Base-by-base conservation (phyloP, 495 filamentous ascomycete species). In the Annulohypoxylon maeteangense region DNA sequence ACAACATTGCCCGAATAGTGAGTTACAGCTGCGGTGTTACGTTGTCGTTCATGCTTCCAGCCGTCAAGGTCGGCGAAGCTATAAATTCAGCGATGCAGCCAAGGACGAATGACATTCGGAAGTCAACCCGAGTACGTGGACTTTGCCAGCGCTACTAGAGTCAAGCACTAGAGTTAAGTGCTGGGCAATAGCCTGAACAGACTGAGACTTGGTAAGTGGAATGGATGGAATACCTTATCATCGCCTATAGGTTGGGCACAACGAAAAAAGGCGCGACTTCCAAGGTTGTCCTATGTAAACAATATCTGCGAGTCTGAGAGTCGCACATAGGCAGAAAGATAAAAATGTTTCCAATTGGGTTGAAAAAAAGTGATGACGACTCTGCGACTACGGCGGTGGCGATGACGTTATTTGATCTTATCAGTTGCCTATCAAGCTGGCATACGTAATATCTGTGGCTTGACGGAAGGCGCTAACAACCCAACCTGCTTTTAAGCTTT, bases 361-460 rank as follows among this genome's bases (percentile, higher is more conserved):
- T 42, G 58, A 12, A 23, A 47, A 23, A 57, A 59, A 56, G 44
- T 62, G 32, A 64, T 63, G 58, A 64, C 54, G 59, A 72, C 34
- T 23, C 7, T 44, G 40, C 16, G n/a, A 44, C 7, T 44, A 16
- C 16, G 40, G 20, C 12, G 16, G 53, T 61, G 54, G 60, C 64
- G 53, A 72, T 72, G 64, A 72, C 65, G 70, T 68, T 65, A 65
- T 72, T 56, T 38, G 16, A 61, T 53, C 60, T 72, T 72, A 64
- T 72, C 63, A 48, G 36, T 62, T 38, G 18, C 20, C 18, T 18
- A 10, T n/a, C 36, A 16, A 27, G 29, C 31, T 5, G 18, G 20
- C 65, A 45, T 64, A 70, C 67, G 67, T 64, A 70, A 70, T 70
- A 34, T 18, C 4, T 54, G 50, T 54, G 50, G 50, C 50, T 54